A percentile compares a stretch with the other conserved stretches of the same genome.
phyloP scores from a whole-genome alignment of 306 rosid species.

The Rubus parviflorus region DNA sequence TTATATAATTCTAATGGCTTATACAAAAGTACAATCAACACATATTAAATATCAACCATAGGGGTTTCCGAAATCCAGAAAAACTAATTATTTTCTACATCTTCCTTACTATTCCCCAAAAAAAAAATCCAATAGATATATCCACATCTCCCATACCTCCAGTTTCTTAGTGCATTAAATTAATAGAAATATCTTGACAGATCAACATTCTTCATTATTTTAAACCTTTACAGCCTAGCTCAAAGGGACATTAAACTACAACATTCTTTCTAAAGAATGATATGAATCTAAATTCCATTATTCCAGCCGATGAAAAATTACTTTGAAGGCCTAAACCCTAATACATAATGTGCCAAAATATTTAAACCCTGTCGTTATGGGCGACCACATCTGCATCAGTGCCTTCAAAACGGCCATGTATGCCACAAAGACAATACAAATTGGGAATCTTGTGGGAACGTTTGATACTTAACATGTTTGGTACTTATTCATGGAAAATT shows the following conservation, averaged over 20 bases:
- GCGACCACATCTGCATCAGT: not conserved
- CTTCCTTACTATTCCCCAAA: not conserved
- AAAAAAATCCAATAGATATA: not conserved
- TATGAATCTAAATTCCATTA: not conserved
- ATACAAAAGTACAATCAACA: not conserved
- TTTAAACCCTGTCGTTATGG: not conserved
- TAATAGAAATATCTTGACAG: not conserved
- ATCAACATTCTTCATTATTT: not conserved
- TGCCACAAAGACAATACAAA: not conserved
- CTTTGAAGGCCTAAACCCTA: not conserved
- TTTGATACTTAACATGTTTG: not conserved
- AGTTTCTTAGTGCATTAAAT: not conserved
- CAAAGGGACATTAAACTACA: not conserved
- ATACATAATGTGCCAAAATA: not conserved
- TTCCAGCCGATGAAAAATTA: not conserved
- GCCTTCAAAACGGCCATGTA: not conserved
- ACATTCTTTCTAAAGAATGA: not conserved
- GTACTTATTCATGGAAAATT: not conserved
- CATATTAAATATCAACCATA: not conserved
- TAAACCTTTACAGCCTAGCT: not conserved
- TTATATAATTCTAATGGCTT: not conserved
- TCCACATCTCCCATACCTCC: not conserved
- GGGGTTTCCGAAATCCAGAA: not conserved
- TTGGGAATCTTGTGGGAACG: not conserved
- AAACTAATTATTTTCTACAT: not conserved